Evolutionary conservation across 2,329 filamentous ascomycete genomes (phyloP).

Genomic region (Pestalotiopsis fici): DNA sequence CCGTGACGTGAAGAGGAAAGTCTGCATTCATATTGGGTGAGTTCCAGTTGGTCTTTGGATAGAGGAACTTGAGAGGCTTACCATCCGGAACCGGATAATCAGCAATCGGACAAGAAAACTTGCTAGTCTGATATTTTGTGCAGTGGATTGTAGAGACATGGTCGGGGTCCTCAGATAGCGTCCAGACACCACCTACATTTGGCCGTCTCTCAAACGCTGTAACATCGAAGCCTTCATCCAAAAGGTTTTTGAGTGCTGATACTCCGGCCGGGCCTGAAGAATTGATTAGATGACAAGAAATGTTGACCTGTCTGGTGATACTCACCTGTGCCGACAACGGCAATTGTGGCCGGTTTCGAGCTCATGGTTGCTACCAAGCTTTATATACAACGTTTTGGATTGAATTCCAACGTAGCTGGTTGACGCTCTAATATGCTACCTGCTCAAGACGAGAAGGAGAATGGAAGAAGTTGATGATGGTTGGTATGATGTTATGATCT

Average conservation of each 20-base stretch:
- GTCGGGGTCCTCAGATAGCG: not conserved
- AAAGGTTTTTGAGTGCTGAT: not conserved
- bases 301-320: not conserved
- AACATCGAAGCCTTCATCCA: constrained; percentile 3
- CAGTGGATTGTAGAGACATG: not conserved
- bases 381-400: not conserved
- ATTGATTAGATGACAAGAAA: not conserved
- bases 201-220: constrained; percentile 3
- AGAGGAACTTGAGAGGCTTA: not conserved
- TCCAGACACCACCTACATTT: not conserved
- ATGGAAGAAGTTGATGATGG: not conserved
- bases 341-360: not conserved
- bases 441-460: not conserved
- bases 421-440: not conserved
- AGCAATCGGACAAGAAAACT: not conserved
- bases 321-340: not conserved
- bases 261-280: not conserved
- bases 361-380: not conserved
- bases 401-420: not conserved
- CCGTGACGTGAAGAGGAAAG: not conserved
- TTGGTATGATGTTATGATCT: not conserved
- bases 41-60: not conserved
- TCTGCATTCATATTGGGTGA: not conserved
- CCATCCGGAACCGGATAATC: constrained; percentile 5
- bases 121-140: constrained; percentile 2